Base-by-base conservation (phyloP, 225 moss, liverwort and hornwort genomes). In the Ulota crispa region DNA sequence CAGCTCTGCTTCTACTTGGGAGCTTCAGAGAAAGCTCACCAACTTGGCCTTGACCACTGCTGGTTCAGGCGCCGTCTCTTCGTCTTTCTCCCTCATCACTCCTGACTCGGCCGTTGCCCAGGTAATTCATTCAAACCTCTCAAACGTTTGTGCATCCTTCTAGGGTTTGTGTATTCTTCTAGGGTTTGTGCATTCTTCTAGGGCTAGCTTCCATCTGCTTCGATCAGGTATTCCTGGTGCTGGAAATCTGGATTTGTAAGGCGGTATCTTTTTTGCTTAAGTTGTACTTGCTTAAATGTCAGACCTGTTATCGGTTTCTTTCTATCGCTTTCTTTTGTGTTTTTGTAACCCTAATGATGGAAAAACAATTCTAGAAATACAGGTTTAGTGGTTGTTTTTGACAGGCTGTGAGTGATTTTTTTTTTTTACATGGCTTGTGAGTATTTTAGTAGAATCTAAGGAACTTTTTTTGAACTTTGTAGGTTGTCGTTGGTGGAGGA, bases 71-170 rank as follows among this genome's bases (percentile, higher is more conserved):
- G 78, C 89, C 8, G 91, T 99, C 31, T 94, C 94, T 0, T 99
- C 98, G 1, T 80, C 89, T 27, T 99, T 95, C 89, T 92, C 94
- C 16, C 13, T 92, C 70, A 89, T 94, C 61, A 99, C 98, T 2
- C 95, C 95, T 4, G 87, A 76, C 28, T 89, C 95, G 13, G 98
- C 92, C 23, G 94, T 99, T 64, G 93, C 93, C 26, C 98, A 99
- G 92, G 98, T 99, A 12, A 36, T 62, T 69, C 62, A n/a, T 28
- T 30, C 13, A 5, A 74, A 20, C 2, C 6, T 55, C 2, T 10
- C 6, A n/a, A n/a, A n/a, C n/a, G n/a, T 34, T 28, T 9, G 3
- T 28, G 10, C 15, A 0, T 32, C 26, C 30, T 34, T 9, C 26
- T 65, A 78, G 84, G 84, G 52, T 55, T 39, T 24, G 3, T 36